Percentiles rank a stretch among this genome's conserved stretches.
Conservation (phyloP, 2,329 filamentous ascomycete genomes). For the Penicillium sp. region DNA sequence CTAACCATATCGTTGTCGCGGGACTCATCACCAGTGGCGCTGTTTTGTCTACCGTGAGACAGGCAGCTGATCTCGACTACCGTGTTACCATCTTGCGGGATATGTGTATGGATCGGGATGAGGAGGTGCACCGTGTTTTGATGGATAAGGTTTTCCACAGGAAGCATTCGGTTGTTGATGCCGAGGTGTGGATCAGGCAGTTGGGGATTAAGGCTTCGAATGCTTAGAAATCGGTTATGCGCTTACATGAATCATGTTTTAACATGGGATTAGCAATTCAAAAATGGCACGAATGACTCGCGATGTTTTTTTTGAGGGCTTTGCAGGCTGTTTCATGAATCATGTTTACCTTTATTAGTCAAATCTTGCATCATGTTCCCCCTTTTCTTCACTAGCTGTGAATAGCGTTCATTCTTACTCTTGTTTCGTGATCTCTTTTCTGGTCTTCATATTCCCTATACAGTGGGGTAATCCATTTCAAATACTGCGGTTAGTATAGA, state of each 20-base stretch:
- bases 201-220: too few species aligned
- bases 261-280: too few species aligned
- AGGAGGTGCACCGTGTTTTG: slow-evolving; percentile 34
- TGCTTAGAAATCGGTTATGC: too few species aligned
- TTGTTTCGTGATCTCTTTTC: not conserved
- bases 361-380: not conserved
- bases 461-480: too few species aligned
- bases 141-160: slow-evolving; percentile 35
- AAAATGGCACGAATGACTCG: too few species aligned
- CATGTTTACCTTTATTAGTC: not conserved
- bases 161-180: slow-evolving; percentile 28
- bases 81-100: slow-evolving; percentile 35
- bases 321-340: not conserved
- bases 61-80: slow-evolving; percentile 40
- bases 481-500: too few species aligned
- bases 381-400: not conserved
- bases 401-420: not conserved
- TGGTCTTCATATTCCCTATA: too few species aligned
- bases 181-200: slow-evolving; percentile 29
- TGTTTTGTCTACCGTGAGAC: slow-evolving; percentile 39
- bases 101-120: slow-evolving; percentile 35
- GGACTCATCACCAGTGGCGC: slow-evolving; percentile 39
- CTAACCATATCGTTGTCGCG: slow-evolving; percentile 31
- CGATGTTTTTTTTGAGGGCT: too few species aligned
- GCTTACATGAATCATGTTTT: too few species aligned